Base-by-base conservation (phyloP, 768 basidiomycete species). In the Termitomyces titanicus region DNA sequence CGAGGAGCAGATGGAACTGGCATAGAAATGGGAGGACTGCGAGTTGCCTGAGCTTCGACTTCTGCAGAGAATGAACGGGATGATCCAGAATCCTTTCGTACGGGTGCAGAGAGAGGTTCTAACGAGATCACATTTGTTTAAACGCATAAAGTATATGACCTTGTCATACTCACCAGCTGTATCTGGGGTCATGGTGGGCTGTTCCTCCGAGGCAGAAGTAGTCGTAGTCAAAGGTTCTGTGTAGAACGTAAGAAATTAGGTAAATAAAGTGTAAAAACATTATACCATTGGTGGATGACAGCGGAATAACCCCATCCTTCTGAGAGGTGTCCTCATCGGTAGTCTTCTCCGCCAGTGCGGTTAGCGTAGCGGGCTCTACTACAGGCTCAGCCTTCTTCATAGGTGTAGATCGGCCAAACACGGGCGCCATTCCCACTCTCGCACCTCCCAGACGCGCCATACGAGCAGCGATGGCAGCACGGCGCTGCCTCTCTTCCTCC, bases 391-490 rank as follows among this genome's bases (percentile, higher is more conserved):
- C 61, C 51, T 65, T 74, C 63, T 69, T 73, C 25, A 70, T 68
- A 45, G 71, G 68, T 20, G 74, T 70, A 51, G 73, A 72, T 57
- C 76, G 76, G 13, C 81, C 85, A 70, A 91, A 85, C 55, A 86
- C 73, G 47, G 89, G 86, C 1, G 76, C 82, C 88, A 96, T 89
- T 4, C 90, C 91, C 22, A 93, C 74, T 52, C 86, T 76, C 13
- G 91, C 83, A 46, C 93, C 95, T 27, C 95, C 95, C 17, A 98
- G 79, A 56, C 88, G 87, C 39, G 93, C 94, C 92, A 98, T 93
- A 44, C 94, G 81, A 22, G 93, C 93, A 31, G 94, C 92, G 64
- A 98, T 86, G 11, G 90, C 86, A 5, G 92, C 89, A 40, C 94
- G 82, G 44, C 88, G 81, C 64, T 90, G 86, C 51, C 86, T 76